Evolutionary conservation across 2,329 filamentous ascomycete species (phyloP), one percentile per base, ranked within the genome.

Genomic region (Cercospora sp.): DNA sequence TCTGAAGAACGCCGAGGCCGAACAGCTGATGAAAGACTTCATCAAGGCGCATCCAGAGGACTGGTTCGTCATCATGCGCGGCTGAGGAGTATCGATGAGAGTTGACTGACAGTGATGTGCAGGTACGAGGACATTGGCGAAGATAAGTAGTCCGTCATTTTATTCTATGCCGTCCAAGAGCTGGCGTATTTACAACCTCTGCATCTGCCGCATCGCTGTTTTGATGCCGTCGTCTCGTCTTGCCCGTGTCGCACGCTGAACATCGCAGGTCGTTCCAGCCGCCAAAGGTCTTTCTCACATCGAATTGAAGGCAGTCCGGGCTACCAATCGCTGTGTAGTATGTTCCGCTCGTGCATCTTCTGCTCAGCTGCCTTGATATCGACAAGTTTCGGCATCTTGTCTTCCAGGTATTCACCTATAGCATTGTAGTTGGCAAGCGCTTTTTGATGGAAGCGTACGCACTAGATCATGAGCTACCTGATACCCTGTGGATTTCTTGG

Each of bases 401-500:
- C 64, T 36, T 72, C 68, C 67, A 70, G 67, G 63, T 74, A 68
- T 70, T 71, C 62, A 69, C 69, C 77, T 79, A 74, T 60, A 75
- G 69, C 68, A 70, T 73, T 65, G 74, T 77, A 74, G 75, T 75
- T 72, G 75, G 71, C 57, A 63, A 53, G 42, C 57, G 59, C 63
- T 62, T 63, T 53, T 53, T 28, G 16, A 30, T 31, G 58, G 51
- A 60, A 26, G 65, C 18, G 61, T 51, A 66, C 64, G 65, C 31
- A 66, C 63, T 70, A 68, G 73, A 69, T 80, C 77, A 80, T 64
- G 62, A 64, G 73, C 73, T 79, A 80, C 78, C 78, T 78, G 78
- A 76, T 69, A 80, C 71, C 70, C 78, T 75, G 79, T 97, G 93
- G 66, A 98, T 89, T 81, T 99, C 95, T 77, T 96, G 85, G 72